phyloP scores from a whole-genome alignment of 2,329 filamentous ascomycete genomes.

The Xylariales sp. region DNA sequence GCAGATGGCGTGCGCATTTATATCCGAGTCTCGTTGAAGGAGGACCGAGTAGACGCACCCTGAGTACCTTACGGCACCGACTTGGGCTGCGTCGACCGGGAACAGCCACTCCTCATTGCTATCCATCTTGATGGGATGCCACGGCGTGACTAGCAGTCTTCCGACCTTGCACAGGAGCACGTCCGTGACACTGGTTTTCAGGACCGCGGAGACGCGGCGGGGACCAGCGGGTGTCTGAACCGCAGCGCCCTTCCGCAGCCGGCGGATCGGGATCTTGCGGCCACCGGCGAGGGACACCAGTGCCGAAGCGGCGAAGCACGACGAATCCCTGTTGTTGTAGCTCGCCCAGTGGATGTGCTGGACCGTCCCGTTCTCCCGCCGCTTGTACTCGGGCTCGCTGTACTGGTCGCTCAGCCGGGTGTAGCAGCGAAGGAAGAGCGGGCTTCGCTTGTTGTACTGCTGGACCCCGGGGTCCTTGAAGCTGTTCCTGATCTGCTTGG shows the following conservation, averaged over 20 bases:
- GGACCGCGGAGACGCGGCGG: slow-evolving; percentile 43
- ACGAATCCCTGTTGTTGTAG: slow-evolving; percentile 36
- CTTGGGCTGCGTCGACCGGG: slow-evolving; percentile 36
- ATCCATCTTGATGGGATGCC: slow-evolving; percentile 49
- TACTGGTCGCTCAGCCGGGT: slow-evolving; percentile 45
- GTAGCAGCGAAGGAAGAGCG: slow-evolving; percentile 48
- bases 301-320: slow-evolving; percentile 51
- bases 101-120: slow-evolving; percentile 44
- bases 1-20: slow-evolving; percentile 45
- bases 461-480: slow-evolving; percentile 59
- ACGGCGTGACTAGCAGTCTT: slow-evolving; percentile 49
- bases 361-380: slow-evolving; percentile 1
- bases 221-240: slow-evolving; percentile 47
- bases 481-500: slow-evolving; percentile 53
- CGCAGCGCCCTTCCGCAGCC: slow-evolving; percentile 37
- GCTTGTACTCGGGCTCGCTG: slow-evolving; percentile 38
- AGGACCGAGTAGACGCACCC: slow-evolving; percentile 54
- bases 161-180: slow-evolving; percentile 41
- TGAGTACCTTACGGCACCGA: slow-evolving; percentile 36
- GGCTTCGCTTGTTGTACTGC: slow-evolving; percentile 45
- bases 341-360: slow-evolving; percentile 7
- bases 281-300: slow-evolving; percentile 40
- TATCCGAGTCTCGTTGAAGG: slow-evolving; percentile 39
- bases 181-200: slow-evolving; percentile 41
- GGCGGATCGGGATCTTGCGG: slow-evolving; percentile 31